Percentiles rank a stretch among this genome's conserved stretches.
These are phyloP conservation scores for Geoglossum glabrum DNA, from an alignment of 495 filamentous ascomycete species.

Conservation along the genomic window DNA sequence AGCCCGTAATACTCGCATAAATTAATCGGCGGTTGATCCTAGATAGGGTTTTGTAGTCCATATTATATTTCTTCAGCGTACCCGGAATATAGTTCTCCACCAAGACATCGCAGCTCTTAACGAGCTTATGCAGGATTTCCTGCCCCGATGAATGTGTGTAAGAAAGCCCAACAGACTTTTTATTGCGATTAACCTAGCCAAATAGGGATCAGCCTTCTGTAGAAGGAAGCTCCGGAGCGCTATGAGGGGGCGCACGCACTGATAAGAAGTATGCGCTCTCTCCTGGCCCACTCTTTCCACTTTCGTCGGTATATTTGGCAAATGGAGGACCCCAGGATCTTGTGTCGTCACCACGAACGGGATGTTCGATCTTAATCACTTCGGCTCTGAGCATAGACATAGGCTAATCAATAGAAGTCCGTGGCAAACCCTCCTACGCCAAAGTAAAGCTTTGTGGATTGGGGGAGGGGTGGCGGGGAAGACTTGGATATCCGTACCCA, in stretches of 20 bases:
- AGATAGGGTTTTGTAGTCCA: constrained; percentile 65
- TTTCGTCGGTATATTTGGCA: constrained; percentile 44
- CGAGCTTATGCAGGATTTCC: constrained; percentile 68
- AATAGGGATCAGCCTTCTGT: not conserved
- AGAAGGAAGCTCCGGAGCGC: too few relatives aligned
- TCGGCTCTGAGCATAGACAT: constrained; percentile 46
- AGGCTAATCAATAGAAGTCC: not conserved
- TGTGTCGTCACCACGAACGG: constrained; percentile 78
- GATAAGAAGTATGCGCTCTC: constrained; percentile 90
- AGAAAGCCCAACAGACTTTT: constrained; percentile 80
- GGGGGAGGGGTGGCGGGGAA: constrained; percentile 10
- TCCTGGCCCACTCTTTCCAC: constrained; percentile 47
- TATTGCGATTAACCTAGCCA: constrained; percentile 76
- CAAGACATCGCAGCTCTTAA: constrained; percentile 67
- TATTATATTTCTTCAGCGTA: constrained; percentile 69
- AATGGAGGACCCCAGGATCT: constrained; percentile 93
- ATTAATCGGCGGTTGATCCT: constrained; percentile 64
- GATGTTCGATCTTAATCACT: constrained; percentile 94
- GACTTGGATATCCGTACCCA: constrained; percentile 40
- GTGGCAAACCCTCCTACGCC: constrained; percentile 7
- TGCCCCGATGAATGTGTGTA: constrained; percentile 72
- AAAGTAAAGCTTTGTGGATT: not conserved
- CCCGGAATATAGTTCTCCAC: constrained; percentile 96
- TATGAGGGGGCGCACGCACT: constrained; percentile 27
- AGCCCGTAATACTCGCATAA: constrained; percentile 52